Conservation (phyloP, 2,329 filamentous ascomycete genomes). For the Sporothrix luriei region DNA sequence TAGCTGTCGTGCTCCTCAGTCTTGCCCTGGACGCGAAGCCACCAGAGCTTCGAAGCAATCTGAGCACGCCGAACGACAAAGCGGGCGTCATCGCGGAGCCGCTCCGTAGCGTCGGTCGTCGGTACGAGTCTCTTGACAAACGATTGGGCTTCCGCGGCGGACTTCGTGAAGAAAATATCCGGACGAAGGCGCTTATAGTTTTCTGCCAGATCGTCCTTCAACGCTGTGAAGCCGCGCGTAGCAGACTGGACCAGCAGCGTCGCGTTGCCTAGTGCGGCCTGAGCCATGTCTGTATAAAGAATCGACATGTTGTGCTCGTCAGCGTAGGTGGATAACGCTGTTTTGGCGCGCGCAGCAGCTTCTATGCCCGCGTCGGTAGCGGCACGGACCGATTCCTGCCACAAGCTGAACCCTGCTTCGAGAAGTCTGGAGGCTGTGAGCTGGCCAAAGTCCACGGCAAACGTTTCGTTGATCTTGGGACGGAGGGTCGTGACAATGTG, state of each 20-base stretch:
- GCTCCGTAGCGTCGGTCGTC: background rate
- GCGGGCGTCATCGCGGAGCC: background rate
- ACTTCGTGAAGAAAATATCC: background rate
- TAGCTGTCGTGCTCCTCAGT: slow-evolving; percentile 33
- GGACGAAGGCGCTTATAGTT: background rate
- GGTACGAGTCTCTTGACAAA: background rate
- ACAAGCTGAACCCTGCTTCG: slow-evolving; percentile 49
- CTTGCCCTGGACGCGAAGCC: slow-evolving; percentile 35
- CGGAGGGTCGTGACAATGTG: slow-evolving; percentile 60
- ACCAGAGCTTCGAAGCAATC: slow-evolving; percentile 36
- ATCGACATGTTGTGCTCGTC: slow-evolving; percentile 28
- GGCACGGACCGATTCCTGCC: slow-evolving; percentile 47
- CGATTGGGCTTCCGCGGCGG: background rate
- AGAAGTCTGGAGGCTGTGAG: slow-evolving; percentile 50
- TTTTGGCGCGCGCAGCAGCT: slow-evolving; percentile 33
- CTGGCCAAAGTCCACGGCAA: slow-evolving; percentile 62
- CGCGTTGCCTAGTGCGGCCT: background rate
- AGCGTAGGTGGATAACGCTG: slow-evolving; percentile 29
- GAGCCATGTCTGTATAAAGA: background rate
- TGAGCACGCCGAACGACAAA: slow-evolving; percentile 33
- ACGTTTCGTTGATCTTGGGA: slow-evolving; percentile 63
- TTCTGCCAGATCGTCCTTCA: background rate
- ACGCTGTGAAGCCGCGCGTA: background rate
- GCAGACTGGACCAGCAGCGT: slow-evolving; percentile 2
- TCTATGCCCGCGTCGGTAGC: slow-evolving; percentile 48